These are phyloP conservation scores for Globisporangium alternatum DNA, from an alignment of 352 stramenopile species.

Conservation along the genomic window DNA sequence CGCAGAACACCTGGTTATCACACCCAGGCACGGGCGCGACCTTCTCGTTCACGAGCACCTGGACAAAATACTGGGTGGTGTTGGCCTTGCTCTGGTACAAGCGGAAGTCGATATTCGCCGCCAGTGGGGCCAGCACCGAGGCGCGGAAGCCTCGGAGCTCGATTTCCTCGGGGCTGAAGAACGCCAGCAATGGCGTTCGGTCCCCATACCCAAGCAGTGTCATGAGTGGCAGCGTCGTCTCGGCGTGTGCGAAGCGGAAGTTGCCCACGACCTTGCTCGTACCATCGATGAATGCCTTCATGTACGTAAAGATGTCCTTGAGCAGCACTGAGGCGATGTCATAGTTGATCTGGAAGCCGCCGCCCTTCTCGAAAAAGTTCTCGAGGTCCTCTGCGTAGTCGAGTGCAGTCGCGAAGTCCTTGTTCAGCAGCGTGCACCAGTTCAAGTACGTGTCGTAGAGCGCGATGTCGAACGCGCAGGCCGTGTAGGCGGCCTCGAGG, in stretches of 20 bases:
- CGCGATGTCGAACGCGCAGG: conserved; percentile 57
- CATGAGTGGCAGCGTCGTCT: conserved; percentile 52
- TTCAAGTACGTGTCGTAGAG: conserved; percentile 33
- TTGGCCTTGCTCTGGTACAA: conserved; percentile 27
- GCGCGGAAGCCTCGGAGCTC: conserved; percentile 31
- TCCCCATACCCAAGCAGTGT: conserved; percentile 44
- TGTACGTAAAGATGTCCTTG: conserved; percentile 29
- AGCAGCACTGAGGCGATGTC: conserved; percentile 45
- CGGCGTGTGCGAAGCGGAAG: conserved; percentile 55
- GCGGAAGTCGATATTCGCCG: conserved; percentile 50
- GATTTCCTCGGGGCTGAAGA: conserved; percentile 28
- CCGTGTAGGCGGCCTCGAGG: conserved; percentile 31
- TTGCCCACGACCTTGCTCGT: conserved; percentile 21
- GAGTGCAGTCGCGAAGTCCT: conserved; percentile 24
- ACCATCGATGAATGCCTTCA: conserved; percentile 15
- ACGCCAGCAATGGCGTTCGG: conserved; percentile 25
- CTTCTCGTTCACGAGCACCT: conserved; percentile 38
- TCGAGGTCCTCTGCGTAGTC: conserved; percentile 48
- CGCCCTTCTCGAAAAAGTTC: conserved; percentile 44
- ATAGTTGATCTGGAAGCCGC: conserved; percentile 49
- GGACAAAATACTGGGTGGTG: conserved; percentile 18
- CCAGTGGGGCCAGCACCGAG: conserved; percentile 42
- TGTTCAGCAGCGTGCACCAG: conserved; percentile 46
- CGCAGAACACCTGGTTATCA: conserved; percentile 19
- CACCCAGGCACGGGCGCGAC: conserved; percentile 26